These are phyloP conservation scores for Fusarium staphyleae DNA, from an alignment of 2,329 filamentous ascomycete genomes.

Conservation along the genomic window DNA sequence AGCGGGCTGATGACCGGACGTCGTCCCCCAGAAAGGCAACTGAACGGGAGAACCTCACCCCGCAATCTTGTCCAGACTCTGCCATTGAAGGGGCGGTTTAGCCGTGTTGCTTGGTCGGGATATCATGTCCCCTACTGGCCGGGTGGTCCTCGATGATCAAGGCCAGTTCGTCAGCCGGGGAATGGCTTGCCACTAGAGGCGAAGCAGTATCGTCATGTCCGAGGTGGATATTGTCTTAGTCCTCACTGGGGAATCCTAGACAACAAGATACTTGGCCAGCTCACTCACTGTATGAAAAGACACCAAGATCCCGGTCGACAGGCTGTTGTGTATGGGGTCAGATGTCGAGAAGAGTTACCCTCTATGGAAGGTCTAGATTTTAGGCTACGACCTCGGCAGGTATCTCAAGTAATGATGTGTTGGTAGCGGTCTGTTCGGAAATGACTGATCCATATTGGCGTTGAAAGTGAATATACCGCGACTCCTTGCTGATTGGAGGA, in stretches of 20 bases:
- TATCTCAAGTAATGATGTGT: neutral
- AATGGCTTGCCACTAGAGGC: conserved; percentile 7
- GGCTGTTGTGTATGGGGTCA: neutral
- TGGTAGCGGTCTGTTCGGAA: too few relatives aligned
- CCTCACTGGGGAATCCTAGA: neutral
- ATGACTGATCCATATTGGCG: too few relatives aligned
- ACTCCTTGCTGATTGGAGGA: too few relatives aligned
- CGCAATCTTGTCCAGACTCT: conserved; percentile 18
- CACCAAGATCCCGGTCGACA: neutral
- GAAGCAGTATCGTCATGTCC: neutral
- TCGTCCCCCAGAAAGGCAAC: conserved; percentile 17
- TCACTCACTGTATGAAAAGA: neutral
- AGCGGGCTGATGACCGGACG: conserved; percentile 6
- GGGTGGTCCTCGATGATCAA: neutral
- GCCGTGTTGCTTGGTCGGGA: conserved; percentile 17
- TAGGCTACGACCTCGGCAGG: conserved; percentile 8
- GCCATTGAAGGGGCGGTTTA: conserved; percentile 17
- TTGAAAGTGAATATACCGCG: too few relatives aligned
- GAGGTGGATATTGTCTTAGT: neutral
- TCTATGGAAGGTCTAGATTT: neutral
- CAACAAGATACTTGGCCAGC: neutral
- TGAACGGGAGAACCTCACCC: conserved; percentile 13
- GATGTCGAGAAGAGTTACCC: neutral
- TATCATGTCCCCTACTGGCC: conserved; percentile 1
- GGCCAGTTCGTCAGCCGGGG: neutral